phyloP scores from a whole-genome alignment of 208 protist genomes.

The Wallacemonas rigidus region DNA sequence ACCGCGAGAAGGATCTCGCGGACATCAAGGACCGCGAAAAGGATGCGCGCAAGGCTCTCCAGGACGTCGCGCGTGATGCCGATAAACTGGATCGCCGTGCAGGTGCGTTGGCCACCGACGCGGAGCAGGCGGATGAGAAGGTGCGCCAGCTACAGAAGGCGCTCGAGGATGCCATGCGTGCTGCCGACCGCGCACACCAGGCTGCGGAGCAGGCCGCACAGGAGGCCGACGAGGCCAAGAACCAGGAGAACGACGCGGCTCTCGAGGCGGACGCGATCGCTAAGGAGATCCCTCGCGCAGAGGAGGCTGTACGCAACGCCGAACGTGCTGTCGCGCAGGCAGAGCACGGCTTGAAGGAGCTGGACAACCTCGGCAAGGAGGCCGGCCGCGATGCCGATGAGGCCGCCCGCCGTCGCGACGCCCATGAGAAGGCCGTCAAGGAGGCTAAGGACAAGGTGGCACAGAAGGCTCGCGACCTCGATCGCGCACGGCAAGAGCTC shows the following conservation, averaged over 20 bases:
- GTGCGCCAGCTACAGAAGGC: slow-evolving; percentile 86
- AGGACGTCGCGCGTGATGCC: slow-evolving; percentile 72
- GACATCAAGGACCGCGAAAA: slow-evolving; percentile 74
- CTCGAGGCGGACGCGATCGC: slow-evolving; percentile 70
- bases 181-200: slow-evolving; percentile 70
- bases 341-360: slow-evolving; percentile 71
- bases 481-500: slow-evolving; percentile 55
- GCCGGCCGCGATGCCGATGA: slow-evolving; percentile 83
- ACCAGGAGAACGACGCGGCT: slow-evolving; percentile 63
- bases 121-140: slow-evolving; percentile 78
- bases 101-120: slow-evolving; percentile 56
- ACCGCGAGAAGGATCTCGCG: slow-evolving; percentile 75
- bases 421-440: slow-evolving; percentile 63
- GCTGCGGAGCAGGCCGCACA: slow-evolving; percentile 62
- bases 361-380: slow-evolving; percentile 84
- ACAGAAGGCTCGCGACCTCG: slow-evolving; percentile 60
- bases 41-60: slow-evolving; percentile 70
- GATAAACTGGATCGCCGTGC: slow-evolving; percentile 81
- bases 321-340: slow-evolving; percentile 68
- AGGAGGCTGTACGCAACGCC: slow-evolving; percentile 75
- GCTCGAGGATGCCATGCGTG: slow-evolving; percentile 81
- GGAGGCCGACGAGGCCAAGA: slow-evolving; percentile 72
- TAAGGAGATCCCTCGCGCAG: slow-evolving; percentile 71
- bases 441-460: slow-evolving; percentile 63
- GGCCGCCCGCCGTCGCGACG: slow-evolving; percentile 72